Conservation (phyloP, 805 yeast genomes). For the Metschnikowia aberdeeniae region DNA sequence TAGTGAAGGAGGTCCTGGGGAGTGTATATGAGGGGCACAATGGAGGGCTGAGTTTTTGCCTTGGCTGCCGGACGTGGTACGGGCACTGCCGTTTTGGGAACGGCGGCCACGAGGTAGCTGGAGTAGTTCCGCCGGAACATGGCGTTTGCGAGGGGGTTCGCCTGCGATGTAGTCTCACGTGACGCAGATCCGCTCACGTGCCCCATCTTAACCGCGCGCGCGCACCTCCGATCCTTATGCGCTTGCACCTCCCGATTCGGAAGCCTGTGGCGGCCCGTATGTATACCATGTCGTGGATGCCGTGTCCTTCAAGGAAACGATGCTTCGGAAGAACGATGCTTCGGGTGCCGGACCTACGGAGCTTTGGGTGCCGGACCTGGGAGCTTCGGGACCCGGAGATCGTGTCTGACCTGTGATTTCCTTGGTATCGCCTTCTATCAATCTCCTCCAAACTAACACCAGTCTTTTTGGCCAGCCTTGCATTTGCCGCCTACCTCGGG, state of each 20-base stretch:
- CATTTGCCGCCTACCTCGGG: conserved; percentile 44
- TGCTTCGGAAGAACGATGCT: too few relatives aligned
- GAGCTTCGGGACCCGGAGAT: too few relatives aligned
- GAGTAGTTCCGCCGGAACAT: background rate
- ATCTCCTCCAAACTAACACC: background rate
- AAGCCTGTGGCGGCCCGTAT: conserved; percentile 1
- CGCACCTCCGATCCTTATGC: background rate
- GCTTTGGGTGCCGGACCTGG: too few relatives aligned
- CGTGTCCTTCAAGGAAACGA: background rate
- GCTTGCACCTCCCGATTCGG: conserved; percentile 1
- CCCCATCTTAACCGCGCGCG: too few relatives aligned
- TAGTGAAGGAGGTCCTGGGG: conserved; percentile 12
- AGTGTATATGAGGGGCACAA: conserved; percentile 4
- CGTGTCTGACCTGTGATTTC: too few relatives aligned
- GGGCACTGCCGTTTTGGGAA: background rate
- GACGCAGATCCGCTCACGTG: background rate
- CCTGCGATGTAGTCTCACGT: background rate
- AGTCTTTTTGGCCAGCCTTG: conserved; percentile 27
- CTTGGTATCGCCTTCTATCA: too few relatives aligned
- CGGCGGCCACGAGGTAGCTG: background rate
- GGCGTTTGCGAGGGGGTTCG: conserved; percentile 4
- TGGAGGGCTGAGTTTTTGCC: background rate
- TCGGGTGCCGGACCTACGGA: too few relatives aligned
- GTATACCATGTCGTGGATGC: background rate
- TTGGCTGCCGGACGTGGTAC: background rate